Conservation (phyloP, 2,329 filamentous ascomycete genomes). For the Cladosporium austrohemisphaericum region DNA sequence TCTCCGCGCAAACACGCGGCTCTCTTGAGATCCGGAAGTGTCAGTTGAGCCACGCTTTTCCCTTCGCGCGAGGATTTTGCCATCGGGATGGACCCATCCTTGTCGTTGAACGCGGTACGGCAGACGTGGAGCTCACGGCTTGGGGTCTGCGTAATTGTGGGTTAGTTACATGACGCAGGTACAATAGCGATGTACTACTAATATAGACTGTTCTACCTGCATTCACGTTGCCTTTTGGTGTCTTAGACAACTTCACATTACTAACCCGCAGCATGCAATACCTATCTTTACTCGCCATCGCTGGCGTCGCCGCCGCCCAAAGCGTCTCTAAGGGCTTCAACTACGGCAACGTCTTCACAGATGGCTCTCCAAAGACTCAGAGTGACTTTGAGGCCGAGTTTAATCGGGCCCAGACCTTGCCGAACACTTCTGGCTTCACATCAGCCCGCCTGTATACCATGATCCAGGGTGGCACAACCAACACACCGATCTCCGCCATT, state of each 20-base stretch:
- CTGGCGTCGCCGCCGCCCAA: conserved; percentile 35
- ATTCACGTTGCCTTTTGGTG: background rate
- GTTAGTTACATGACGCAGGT: conserved; percentile 8
- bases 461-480: conserved; percentile 64
- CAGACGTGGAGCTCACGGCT: background rate
- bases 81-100: background rate
- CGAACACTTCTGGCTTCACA: conserved; percentile 63
- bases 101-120: background rate
- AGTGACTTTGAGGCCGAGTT: conserved; percentile 68
- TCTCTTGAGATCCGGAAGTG: too few relatives aligned
- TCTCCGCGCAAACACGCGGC: too few relatives aligned
- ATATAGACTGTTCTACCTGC: background rate
- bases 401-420: conserved; percentile 60
- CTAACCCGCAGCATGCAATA: conserved; percentile 1
- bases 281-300: conserved; percentile 27
- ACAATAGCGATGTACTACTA: background rate
- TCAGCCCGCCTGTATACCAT: conserved; percentile 73
- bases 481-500: conserved; percentile 64
- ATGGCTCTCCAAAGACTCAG: conserved; percentile 58
- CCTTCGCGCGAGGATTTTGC: too few relatives aligned
- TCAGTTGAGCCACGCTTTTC: too few relatives aligned
- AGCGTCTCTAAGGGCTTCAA: conserved; percentile 61
- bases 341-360: conserved; percentile 62
- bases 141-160: background rate
- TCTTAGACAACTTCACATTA: too few relatives aligned